Percentiles rank a stretch among this genome's conserved stretches.
Conservation (phyloP, 2,329 filamentous ascomycete genomes). For the Dactylellina sp. region DNA sequence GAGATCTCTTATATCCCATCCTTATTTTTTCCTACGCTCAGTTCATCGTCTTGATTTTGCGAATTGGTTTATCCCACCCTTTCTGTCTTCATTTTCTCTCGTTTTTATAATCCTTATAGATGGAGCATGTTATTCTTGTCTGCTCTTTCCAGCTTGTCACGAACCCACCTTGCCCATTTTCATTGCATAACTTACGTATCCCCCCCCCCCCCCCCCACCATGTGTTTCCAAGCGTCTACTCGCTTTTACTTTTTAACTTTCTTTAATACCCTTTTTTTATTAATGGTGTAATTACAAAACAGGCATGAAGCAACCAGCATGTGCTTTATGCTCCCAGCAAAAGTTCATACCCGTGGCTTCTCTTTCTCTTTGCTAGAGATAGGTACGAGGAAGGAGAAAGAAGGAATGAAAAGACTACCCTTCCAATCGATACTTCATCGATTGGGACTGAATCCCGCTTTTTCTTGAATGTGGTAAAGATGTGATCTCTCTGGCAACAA, state of each 20-base stretch:
- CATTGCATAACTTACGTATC: not conserved
- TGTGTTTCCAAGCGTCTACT: not conserved
- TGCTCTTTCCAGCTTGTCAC: slow-evolving; percentile 15
- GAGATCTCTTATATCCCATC: not conserved
- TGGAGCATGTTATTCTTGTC: slow-evolving; percentile 28
- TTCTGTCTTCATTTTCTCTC: not conserved
- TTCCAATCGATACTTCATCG: not conserved
- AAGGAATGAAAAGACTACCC: slow-evolving; percentile 18
- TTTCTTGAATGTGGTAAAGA: not conserved
- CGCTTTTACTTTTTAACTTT: slow-evolving; percentile 24
- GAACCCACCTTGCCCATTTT: not conserved
- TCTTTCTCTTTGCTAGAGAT: slow-evolving; percentile 1
- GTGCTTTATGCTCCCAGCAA: slow-evolving; percentile 8
- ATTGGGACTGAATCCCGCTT: not conserved
- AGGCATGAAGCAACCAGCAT: slow-evolving; percentile 12
- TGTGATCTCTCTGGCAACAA: not conserved
- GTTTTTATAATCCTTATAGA: slow-evolving; percentile 45
- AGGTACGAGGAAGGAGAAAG: slow-evolving; percentile 17
- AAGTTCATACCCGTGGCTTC: slow-evolving; percentile 3
- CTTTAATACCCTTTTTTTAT: slow-evolving; percentile 46
- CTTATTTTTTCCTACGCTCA: slow-evolving; percentile 10
- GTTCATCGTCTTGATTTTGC: slow-evolving; percentile 35
- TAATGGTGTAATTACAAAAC: slow-evolving; percentile 43
- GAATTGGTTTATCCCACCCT: slow-evolving; percentile 19
- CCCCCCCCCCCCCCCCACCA: not conserved